Evolutionary conservation across 306 rosid genomes (phyloP), one percentile per base, ranked within the genome.

Genomic region (Lotus japonicus): DNA sequence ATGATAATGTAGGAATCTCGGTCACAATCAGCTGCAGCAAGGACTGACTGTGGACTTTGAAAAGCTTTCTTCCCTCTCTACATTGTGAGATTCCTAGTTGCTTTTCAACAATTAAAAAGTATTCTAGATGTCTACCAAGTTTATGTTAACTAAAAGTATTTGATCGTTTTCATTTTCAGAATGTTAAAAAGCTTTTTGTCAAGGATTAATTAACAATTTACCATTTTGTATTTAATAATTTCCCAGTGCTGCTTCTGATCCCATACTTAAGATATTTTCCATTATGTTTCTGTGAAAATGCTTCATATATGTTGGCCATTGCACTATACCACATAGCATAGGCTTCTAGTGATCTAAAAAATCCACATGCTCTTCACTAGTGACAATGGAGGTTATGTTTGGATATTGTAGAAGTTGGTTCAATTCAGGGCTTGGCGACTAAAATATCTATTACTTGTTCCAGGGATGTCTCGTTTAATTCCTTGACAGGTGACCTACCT

Each of bases 401-500:
- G 46, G 35, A 36, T 64, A 61, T 31, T 58, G 53, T 54, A 33
- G 28, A 59, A 71, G 64, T 61, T 77, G 54, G 53, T 65, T 23
- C 58, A 38, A 66, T 52, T 41, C 14, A 44, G 9, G 17, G 15
- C 48, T 39, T 66, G 35, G 46, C 65, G 77, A 75, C 49, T 11
- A 23, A 64, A 51, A 64, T 45, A 51, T 74, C 23, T 77, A 19
- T 77, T 64, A 19, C 71, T 68, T 73, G 71, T 80, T 79, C 81
- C 95, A 94, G 99, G 89, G 99, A 95, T 55, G 80, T 95, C 44
- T 95, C 99, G 8, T 90, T 79, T 85, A 95, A 95, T 87, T 8
- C 83, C 66, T 63, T 95, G 59, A 23, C 89, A 5, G 95, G 97
- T 15, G 66, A 66, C 80, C 97, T 95, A 69, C 99, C 99, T 62